phyloP scores from a whole-genome alignment of 2,329 filamentous ascomycete genomes.

The Apiospora malaysiana region DNA sequence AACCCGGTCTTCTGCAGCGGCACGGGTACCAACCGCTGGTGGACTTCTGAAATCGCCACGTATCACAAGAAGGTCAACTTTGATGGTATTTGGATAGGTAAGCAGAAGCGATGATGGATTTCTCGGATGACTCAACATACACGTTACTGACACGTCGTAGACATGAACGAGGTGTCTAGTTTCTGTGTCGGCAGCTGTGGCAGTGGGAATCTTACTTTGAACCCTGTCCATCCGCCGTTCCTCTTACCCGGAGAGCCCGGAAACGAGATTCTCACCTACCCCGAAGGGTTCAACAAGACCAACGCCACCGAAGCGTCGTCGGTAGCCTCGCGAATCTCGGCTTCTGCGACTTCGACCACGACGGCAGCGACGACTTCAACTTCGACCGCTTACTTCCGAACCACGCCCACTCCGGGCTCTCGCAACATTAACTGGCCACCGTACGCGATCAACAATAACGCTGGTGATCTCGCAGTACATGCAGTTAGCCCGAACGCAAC shows the following conservation, averaged over 20 bases:
- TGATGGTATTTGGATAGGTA: constrained; percentile 58
- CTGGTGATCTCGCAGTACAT: constrained; percentile 74
- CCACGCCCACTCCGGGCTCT: constrained; percentile 65
- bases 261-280: constrained; percentile 64
- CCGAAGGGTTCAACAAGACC: constrained; percentile 72
- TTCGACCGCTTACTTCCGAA: constrained; percentile 57
- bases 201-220: constrained; percentile 65
- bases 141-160: constrained; percentile 29
- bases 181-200: constrained; percentile 79
- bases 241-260: constrained; percentile 68
- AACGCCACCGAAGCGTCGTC: constrained; percentile 71
- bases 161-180: constrained; percentile 64
- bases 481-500: constrained; percentile 80
- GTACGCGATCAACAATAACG: constrained; percentile 76
- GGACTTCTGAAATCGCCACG: constrained; percentile 64
- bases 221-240: constrained; percentile 73
- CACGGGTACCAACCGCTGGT: constrained; percentile 69
- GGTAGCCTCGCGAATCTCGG: constrained; percentile 54
- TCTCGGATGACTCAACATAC: not conserved
- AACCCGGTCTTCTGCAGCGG: constrained; percentile 34
- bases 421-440: constrained; percentile 76
- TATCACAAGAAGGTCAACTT: constrained; percentile 61
- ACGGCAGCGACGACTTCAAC: constrained; percentile 43
- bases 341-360: constrained; percentile 32
- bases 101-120: not conserved